phyloP scores from a whole-genome alignment of 208 protist genomes.

The Trypanosoma cruzi region DNA sequence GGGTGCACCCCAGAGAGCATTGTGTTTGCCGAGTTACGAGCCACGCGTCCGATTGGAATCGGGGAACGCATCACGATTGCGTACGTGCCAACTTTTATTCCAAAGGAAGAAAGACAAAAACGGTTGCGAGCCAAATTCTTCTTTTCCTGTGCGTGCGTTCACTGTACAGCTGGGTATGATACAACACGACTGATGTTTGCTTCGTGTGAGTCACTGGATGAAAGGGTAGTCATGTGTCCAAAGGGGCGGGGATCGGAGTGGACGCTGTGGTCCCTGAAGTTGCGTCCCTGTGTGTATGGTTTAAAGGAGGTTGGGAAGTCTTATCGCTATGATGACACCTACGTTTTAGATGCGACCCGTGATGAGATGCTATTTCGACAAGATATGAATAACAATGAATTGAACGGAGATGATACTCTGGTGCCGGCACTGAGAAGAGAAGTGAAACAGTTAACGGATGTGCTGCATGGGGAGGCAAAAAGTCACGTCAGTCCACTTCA shows the following conservation, averaged over 20 bases:
- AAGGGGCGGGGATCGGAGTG: constrained; percentile 4
- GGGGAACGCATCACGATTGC: constrained; percentile 26
- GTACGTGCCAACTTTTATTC: constrained; percentile 24
- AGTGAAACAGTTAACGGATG: constrained; percentile 1
- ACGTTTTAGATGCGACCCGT: constrained; percentile 9
- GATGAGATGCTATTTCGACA: constrained; percentile 16
- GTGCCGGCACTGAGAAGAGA: background rate
- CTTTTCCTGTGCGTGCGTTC: constrained; percentile 23
- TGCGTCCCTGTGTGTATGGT: background rate
- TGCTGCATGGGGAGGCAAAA: background rate
- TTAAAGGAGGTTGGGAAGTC: background rate
- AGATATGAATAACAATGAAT: constrained; percentile 11
- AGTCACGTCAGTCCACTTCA: constrained; percentile 11
- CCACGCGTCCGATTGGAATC: constrained; percentile 13
- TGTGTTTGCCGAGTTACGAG: constrained; percentile 24
- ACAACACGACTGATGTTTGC: constrained; percentile 17
- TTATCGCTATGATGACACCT: constrained; percentile 10
- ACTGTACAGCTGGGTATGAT: constrained; percentile 16
- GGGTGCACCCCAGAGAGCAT: constrained; percentile 7
- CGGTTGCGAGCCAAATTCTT: constrained; percentile 19
- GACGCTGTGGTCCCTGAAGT: background rate
- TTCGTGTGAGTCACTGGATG: background rate
- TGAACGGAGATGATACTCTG: background rate
- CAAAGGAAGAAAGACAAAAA: constrained; percentile 15
- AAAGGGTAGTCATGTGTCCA: constrained; percentile 10